phyloP scores from a whole-genome alignment of 2,329 filamentous ascomycete genomes.

The Coleophoma cylindrospora region DNA sequence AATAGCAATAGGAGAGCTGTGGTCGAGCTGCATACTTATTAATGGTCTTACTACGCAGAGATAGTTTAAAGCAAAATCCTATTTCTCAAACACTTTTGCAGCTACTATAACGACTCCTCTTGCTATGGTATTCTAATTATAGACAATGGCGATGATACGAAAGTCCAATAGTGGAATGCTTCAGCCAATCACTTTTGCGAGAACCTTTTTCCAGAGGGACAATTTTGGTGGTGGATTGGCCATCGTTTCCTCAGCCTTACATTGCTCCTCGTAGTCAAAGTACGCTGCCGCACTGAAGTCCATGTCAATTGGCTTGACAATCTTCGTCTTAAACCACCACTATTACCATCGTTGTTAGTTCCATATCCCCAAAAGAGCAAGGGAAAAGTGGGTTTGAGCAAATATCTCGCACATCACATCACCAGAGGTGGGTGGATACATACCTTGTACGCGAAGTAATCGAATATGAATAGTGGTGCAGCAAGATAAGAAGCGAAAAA shows the following conservation, averaged over 20 bases:
- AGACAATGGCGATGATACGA: no score
- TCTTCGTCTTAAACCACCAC: constrained; percentile 1
- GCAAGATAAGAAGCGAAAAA: constrained; percentile 29
- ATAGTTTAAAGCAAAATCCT: no score
- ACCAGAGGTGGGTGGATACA: not conserved
- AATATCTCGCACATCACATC: no score
- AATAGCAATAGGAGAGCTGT: no score
- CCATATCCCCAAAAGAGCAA: no score
- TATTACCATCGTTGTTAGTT: not conserved
- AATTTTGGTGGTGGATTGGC: not conserved
- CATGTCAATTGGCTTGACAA: not conserved
- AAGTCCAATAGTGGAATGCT: no score
- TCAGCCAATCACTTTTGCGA: not conserved
- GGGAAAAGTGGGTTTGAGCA: no score
- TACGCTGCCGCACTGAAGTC: not conserved
- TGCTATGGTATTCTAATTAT: no score
- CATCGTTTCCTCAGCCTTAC: not conserved
- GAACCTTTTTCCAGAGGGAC: not conserved
- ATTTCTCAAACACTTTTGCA: no score
- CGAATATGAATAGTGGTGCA: constrained; percentile 25
- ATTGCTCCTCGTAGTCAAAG: not conserved
- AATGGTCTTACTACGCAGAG: no score
- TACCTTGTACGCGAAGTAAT: constrained; percentile 17
- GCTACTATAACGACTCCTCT: no score
- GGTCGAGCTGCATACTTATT: no score